These are phyloP conservation scores for Allomyces javanicus DNA, from an alignment of 192 early-diverging fungal genomes.

Conservation along the genomic window DNA sequence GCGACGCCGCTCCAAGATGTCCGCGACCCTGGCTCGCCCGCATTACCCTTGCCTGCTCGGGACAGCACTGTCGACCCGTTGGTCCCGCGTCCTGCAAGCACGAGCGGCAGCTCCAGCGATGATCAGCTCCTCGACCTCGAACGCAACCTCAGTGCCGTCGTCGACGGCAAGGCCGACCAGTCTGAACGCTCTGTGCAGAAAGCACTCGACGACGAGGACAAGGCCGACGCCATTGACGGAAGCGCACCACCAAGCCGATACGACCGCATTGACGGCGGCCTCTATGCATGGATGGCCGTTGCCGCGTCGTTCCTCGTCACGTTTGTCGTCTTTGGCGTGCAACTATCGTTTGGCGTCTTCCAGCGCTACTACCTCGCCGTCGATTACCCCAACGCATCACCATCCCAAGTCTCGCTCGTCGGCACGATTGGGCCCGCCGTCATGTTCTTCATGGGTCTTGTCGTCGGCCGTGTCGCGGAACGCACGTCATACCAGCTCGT, in stretches of 20 bases:
- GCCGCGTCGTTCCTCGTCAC: background rate
- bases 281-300: background rate
- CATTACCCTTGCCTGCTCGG: too few relatives aligned
- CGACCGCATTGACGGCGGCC: background rate
- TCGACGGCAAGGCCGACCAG: too few relatives aligned
- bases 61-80: too few relatives aligned
- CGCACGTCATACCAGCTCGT: too few relatives aligned
- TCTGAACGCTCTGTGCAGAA: background rate
- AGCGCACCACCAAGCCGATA: background rate
- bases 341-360: background rate
- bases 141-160: too few relatives aligned
- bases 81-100: too few relatives aligned
- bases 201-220: background rate
- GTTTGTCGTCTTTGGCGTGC: background rate
- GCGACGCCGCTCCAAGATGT: too few relatives aligned
- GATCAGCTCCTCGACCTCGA: too few relatives aligned
- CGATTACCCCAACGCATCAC: conserved; percentile 11
- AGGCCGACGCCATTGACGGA: background rate
- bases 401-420: conserved; percentile 18
- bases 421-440: conserved; percentile 19
- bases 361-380: conserved; percentile 10
- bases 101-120: too few relatives aligned
- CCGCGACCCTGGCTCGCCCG: too few relatives aligned
- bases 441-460: conserved; percentile 19
- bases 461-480: conserved; percentile 7